Conservation (phyloP, 208 protist species). For the Leptomonas seymouri region DNA sequence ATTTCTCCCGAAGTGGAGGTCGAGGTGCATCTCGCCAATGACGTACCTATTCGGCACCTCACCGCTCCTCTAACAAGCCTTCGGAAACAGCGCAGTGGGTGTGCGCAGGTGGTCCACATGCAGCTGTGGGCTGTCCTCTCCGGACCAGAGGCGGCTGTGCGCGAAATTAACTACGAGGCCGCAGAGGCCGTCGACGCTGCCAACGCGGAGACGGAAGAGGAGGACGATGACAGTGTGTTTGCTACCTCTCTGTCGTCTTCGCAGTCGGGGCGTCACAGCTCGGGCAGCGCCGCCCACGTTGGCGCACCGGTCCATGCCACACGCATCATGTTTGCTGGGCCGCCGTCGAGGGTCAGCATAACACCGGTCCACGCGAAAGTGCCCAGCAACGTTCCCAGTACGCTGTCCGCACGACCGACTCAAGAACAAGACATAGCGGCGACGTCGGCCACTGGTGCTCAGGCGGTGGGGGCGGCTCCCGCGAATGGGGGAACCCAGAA, state of each 20-base stretch:
- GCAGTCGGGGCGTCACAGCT: conserved; percentile 3
- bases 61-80: conserved; percentile 48
- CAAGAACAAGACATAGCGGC: not conserved
- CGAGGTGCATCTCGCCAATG: conserved; percentile 41
- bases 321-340: conserved; percentile 15
- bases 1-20: conserved; percentile 43
- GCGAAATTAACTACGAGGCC: conserved; percentile 28
- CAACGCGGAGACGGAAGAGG: conserved; percentile 9
- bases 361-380: conserved; percentile 27
- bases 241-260: not conserved
- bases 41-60: conserved; percentile 40
- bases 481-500: not conserved
- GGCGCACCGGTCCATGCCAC: not conserved
- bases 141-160: conserved; percentile 21
- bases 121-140: conserved; percentile 33
- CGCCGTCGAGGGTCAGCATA: not conserved
- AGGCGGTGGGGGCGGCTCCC: not conserved
- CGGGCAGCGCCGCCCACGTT: not conserved
- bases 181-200: conserved; percentile 20
- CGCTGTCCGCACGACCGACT: not conserved
- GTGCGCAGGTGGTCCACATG: conserved; percentile 36
- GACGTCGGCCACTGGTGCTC: not conserved
- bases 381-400: not conserved
- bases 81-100: conserved; percentile 46
- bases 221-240: conserved; percentile 14